These are phyloP conservation scores for Apiospora rasikravindrae DNA, from an alignment of 2,329 filamentous ascomycete genomes.

Conservation along the genomic window DNA sequence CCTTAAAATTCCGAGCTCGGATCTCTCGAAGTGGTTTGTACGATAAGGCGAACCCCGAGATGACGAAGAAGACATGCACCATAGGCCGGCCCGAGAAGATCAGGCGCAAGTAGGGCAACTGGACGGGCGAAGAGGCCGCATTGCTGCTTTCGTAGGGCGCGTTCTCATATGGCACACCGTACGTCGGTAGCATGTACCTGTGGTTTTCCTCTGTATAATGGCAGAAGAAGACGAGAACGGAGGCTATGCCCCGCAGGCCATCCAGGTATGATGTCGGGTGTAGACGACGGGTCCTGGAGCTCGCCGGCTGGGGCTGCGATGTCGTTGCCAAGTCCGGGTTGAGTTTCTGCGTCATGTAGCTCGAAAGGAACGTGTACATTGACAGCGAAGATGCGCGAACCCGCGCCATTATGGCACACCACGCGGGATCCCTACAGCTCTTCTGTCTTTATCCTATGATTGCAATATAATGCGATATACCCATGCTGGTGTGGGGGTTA, in stretches of 20 bases:
- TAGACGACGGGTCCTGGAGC: constrained; percentile 22
- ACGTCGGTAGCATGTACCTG: constrained; percentile 39
- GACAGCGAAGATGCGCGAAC: constrained; percentile 1
- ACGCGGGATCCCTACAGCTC: neutral
- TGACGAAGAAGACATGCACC: constrained; percentile 58
- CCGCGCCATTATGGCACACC: neutral
- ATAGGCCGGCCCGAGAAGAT: constrained; percentile 60
- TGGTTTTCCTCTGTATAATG: constrained; percentile 52
- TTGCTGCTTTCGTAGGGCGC: constrained; percentile 39
- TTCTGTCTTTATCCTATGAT: neutral
- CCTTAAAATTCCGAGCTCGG: constrained; percentile 43
- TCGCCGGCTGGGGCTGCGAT: constrained; percentile 23
- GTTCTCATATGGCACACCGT: constrained; percentile 41
- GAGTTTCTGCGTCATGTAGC: constrained; percentile 39
- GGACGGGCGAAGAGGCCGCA: constrained; percentile 41
- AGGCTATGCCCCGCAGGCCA: constrained; percentile 55
- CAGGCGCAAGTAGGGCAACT: constrained; percentile 60
- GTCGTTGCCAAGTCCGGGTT: constrained; percentile 35
- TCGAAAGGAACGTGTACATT: constrained; percentile 35
- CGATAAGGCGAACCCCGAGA: constrained; percentile 55
- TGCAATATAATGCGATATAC: neutral
- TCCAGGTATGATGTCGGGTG: constrained; percentile 55
- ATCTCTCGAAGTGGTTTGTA: constrained; percentile 50
- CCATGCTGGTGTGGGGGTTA: neutral
- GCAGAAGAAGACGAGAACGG: constrained; percentile 53